Conservation (phyloP, 352 stramenopile genomes). For the Phytophthora sp. region DNA sequence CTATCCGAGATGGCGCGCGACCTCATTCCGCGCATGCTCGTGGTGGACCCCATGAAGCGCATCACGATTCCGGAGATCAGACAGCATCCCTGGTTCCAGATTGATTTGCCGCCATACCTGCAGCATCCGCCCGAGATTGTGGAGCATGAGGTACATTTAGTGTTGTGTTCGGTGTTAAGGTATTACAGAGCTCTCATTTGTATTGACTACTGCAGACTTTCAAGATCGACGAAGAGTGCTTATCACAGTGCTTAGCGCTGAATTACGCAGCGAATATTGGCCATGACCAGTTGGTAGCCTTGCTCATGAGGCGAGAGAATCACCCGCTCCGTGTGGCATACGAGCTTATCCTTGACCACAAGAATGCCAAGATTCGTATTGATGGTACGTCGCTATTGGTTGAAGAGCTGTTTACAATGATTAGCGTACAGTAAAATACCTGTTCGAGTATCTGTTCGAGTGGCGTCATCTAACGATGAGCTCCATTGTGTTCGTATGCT, state of each 20-base stretch:
- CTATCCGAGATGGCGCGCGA: constrained; percentile 95
- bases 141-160: constrained; percentile 91
- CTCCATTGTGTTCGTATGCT: constrained; percentile 1
- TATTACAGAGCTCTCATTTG: not conserved
- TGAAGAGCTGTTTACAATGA: too few relatives aligned
- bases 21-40: constrained; percentile 98
- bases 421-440: too few relatives aligned
- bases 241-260: constrained; percentile 62
- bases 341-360: constrained; percentile 98
- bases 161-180: too few relatives aligned
- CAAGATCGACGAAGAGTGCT: constrained; percentile 82
- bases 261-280: constrained; percentile 54
- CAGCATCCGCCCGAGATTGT: constrained; percentile 95
- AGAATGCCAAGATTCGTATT: constrained; percentile 95
- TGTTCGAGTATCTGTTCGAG: too few relatives aligned
- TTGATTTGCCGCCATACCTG: constrained; percentile 98
- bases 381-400: constrained; percentile 49
- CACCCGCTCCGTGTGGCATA: constrained; percentile 94
- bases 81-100: constrained; percentile 98
- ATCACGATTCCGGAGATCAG: constrained; percentile 99
- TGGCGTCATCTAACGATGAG: too few relatives aligned
- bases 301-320: constrained; percentile 65
- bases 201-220: constrained; percentile 51
- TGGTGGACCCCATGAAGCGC: constrained; percentile 99
- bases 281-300: constrained; percentile 61